Evolutionary conservation across 106 monocot species (phyloP), one percentile per base, ranked within the genome.

Genomic region (Apostasia ramifera): DNA sequence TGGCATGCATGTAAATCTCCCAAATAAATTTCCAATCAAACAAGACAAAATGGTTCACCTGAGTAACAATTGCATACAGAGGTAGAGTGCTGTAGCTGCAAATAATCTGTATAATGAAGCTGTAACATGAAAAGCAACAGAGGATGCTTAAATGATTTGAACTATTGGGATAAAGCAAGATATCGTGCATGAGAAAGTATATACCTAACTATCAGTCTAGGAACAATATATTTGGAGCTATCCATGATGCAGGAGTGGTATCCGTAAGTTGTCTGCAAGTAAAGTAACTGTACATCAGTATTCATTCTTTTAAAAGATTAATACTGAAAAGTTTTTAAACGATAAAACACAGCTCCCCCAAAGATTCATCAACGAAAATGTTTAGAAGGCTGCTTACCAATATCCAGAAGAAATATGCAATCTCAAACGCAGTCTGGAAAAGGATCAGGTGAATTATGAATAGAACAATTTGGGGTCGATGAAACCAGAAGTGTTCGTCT

Each of bases 401-500:
- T 68, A 88, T 82, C 82, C 84, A 91, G 71, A 88, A 91, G 80
- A 88, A 80, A 56, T 75, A 87, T 12, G 91, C 87, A 63, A 91
- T 75, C 72, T 91, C 87, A 63, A 91, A 91, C 1, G 87, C 87
- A 55, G 84, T 86, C 58, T 87, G 87, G 42, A 91, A 87, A 53
- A 91, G 81, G 45, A 91, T 91, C 53, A 91, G 85, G 54, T 91
- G 87, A 54, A 91, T 82, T 43, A 91, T 57, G 78, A 70, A 71
- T 40, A 87, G 80, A 70, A 87, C 41, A 42, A 91, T 78, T 12
- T 61, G 55, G 3, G 91, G 87, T 5, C 76, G 72, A n/a, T 64
- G 59, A 52, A 91, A 88, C 91, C 91, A 91, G 64, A 91, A 87
- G 59, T 87, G 87, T 7, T 91, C 77, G 6, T 91, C 85, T 70